phyloP scores from a whole-genome alignment of 441 rosid species.

The Brassica balearica region DNA sequence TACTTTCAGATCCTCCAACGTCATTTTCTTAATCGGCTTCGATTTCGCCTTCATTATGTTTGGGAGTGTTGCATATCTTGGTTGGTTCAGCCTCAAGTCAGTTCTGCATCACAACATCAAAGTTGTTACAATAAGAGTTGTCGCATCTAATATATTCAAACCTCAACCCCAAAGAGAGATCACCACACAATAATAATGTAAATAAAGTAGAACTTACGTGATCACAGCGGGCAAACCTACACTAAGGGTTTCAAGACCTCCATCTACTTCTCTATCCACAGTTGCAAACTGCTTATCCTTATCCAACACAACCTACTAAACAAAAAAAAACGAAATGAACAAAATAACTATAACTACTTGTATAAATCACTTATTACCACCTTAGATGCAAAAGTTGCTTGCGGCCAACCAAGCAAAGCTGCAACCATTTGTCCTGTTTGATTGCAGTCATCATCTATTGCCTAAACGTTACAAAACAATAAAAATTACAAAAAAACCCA shows the following conservation, averaged over 20 bases:
- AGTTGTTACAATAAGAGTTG: background rate
- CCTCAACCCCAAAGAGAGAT: constrained; percentile 1
- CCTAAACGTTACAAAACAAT: constrained; percentile 47
- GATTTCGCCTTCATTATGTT: constrained; percentile 97
- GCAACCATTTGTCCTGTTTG: constrained; percentile 99
- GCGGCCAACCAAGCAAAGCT: constrained; percentile 93
- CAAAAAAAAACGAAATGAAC: constrained; percentile 29
- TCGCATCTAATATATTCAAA: background rate
- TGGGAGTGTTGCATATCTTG: constrained; percentile 93
- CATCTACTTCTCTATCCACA: constrained; percentile 95
- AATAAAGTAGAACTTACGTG: constrained; percentile 56
- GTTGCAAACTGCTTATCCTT: constrained; percentile 72
- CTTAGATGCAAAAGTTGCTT: constrained; percentile 96
- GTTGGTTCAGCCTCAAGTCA: constrained; percentile 92
- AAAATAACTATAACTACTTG: background rate
- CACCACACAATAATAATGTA: background rate
- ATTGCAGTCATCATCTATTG: constrained; percentile 97
- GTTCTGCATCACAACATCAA: constrained; percentile 58
- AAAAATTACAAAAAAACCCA: background rate
- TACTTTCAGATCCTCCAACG: constrained; percentile 69
- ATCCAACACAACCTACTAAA: constrained; percentile 82
- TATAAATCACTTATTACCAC: constrained; percentile 42
- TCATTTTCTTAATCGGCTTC: constrained; percentile 75
- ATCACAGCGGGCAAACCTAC: constrained; percentile 87
- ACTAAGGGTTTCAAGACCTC: constrained; percentile 84